phyloP scores from a whole-genome alignment of 164 flowering plant genomes.

The Macadamia tetraphylla region DNA sequence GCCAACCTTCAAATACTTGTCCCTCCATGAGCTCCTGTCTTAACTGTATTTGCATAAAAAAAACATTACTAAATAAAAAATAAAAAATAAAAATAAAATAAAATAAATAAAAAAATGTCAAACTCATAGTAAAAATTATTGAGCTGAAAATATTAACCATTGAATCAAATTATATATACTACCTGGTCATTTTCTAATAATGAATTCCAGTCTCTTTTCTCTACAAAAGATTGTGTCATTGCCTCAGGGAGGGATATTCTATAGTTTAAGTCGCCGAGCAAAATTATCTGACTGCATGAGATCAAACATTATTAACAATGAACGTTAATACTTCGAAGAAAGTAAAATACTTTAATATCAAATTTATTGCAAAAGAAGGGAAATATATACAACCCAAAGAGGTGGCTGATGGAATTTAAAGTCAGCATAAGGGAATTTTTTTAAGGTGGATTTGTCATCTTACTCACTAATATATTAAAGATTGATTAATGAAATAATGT shows the following conservation, averaged over 20 bases:
- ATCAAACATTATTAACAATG: neutral
- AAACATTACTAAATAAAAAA: too few relatives aligned
- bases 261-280: slow-evolving; percentile 37
- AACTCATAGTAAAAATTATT: neutral
- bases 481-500: too few relatives aligned
- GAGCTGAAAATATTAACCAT: neutral
- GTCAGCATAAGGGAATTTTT: too few relatives aligned
- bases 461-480: too few relatives aligned
- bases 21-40: slow-evolving; percentile 51
- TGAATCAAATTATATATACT: neutral
- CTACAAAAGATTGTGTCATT: slow-evolving; percentile 20
- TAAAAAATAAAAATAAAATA: too few relatives aligned
- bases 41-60: slow-evolving; percentile 33
- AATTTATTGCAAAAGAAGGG: too few relatives aligned
- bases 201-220: slow-evolving; percentile 23
- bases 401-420: too few relatives aligned
- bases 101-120: too few relatives aligned
- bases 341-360: too few relatives aligned
- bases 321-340: too few relatives aligned
- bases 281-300: slow-evolving; percentile 27
- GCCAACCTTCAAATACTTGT: slow-evolving; percentile 51
- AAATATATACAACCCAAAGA: too few relatives aligned
- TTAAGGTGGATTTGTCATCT: too few relatives aligned
- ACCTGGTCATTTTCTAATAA: slow-evolving; percentile 33
- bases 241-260: slow-evolving; percentile 32